These are phyloP conservation scores for Apium graveolens DNA, from an alignment of 129 eudicot genomes.

Conservation along the genomic window DNA sequence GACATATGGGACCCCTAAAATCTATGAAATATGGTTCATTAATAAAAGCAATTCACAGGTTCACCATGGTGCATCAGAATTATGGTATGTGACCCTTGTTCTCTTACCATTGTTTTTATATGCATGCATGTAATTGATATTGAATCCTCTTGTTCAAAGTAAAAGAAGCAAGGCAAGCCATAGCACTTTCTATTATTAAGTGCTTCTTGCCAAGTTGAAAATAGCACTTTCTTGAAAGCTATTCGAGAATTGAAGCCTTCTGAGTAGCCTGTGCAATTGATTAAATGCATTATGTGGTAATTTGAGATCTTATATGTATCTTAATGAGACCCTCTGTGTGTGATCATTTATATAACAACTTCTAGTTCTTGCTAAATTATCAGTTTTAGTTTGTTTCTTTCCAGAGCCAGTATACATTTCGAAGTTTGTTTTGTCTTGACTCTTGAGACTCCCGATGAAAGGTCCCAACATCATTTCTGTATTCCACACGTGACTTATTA, in stretches of 20 bases:
- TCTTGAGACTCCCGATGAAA: neutral
- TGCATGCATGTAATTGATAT: neutral
- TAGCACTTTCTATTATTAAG: neutral
- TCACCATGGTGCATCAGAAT: constrained; percentile 75
- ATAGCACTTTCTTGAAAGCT: neutral
- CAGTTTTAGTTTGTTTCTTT: neutral
- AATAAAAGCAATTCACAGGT: constrained; percentile 62
- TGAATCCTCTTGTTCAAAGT: neutral
- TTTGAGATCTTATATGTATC: neutral
- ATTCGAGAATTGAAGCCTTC: neutral
- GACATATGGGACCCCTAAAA: constrained; percentile 82
- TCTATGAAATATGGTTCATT: constrained; percentile 59
- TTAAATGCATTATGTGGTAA: neutral
- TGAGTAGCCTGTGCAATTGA: neutral
- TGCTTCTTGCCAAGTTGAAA: neutral
- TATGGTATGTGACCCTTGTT: constrained; percentile 36
- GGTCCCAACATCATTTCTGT: neutral
- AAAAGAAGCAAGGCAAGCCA: neutral
- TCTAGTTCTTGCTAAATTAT: neutral
- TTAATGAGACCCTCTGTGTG: neutral
- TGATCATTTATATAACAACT: neutral
- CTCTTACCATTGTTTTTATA: neutral
- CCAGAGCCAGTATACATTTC: neutral
- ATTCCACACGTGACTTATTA: neutral
- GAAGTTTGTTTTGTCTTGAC: neutral